These are phyloP conservation scores for Hericium rajendrae DNA, from an alignment of 768 basidiomycete genomes.

Conservation along the genomic window DNA sequence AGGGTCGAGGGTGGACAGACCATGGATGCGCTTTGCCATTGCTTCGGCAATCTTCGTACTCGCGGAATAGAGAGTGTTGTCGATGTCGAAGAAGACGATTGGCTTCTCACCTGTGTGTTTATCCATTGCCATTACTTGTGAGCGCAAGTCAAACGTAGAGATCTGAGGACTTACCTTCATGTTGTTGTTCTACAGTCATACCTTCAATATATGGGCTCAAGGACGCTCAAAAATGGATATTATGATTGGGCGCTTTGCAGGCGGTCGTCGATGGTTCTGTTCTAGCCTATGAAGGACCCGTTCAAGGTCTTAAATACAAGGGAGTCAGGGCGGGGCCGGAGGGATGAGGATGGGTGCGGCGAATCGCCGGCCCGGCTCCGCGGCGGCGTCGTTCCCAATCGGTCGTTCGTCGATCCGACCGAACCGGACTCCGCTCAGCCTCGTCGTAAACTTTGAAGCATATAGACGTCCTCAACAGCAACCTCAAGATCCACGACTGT, in stretches of 20 bases:
- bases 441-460: conserved; percentile 8
- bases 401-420: neutral
- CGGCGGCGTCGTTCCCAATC: neutral
- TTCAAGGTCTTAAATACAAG: too few relatives aligned
- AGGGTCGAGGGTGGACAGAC: conserved; percentile 23
- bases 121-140: neutral
- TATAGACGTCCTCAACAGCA: conserved; percentile 20
- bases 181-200: conserved; percentile 7
- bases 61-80: conserved; percentile 81
- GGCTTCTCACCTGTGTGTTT: conserved; percentile 38
- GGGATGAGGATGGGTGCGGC: too few relatives aligned
- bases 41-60: conserved; percentile 64
- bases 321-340: too few relatives aligned
- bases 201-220: neutral
- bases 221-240: too few relatives aligned
- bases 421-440: conserved; percentile 4
- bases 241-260: too few relatives aligned
- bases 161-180: neutral
- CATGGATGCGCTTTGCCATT: conserved; percentile 75
- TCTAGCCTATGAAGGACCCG: too few relatives aligned
- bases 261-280: too few relatives aligned
- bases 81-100: conserved; percentile 78
- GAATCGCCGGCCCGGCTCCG: too few relatives aligned
- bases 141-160: neutral
- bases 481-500: conserved; percentile 36